Evolutionary conservation across 257 asterid species (phyloP), one percentile per base, ranked within the genome.

Genomic region (Solanum ahanhuiri): DNA sequence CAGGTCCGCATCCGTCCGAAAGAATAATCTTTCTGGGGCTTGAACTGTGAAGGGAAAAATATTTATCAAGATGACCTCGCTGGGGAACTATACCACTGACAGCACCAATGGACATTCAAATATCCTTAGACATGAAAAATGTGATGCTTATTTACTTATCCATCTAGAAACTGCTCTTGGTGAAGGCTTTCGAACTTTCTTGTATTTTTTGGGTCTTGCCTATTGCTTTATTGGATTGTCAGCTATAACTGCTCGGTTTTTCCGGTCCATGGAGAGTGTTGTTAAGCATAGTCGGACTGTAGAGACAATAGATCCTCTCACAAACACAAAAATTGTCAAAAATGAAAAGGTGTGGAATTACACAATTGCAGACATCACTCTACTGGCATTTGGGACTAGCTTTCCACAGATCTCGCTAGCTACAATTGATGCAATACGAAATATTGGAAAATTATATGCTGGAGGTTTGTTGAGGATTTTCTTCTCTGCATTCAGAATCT

Each of bases 321-420:
- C 98, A 22, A 94, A 93, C 69, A 88, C 87, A 87, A 85, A 90
- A 89, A 34, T 85, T 57, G 88, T 92, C 85, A 92, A 73, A 90
- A 89, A 90, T 66, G 89, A 86, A 84, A 96, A 93, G 90, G 98
- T 96, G 69, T 96, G 99, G 98, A 95, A 96, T 85, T 96, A 91
- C 89, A 87, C 98, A 64, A 91, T 96, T 86, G 99, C 99, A 31
- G 99, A 94, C 87, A 95, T 96, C 88, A 82, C 96, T 58, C 89
- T 96, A 85, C 93, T 95, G 91, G 99, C 99, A 63, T 94, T 96
- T 83, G 99, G 99, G 85, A 96, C 99, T 15, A 96, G 99, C 91
- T 96, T 96, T 87, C 99, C 99, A 20, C 99, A 95, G 92, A 96
- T 95, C 60, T 96, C 99, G 18, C 90, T 96, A 85, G 99, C 99